Conservation (phyloP, 2,329 filamentous ascomycete species). For the Xylariaceae sp. region DNA sequence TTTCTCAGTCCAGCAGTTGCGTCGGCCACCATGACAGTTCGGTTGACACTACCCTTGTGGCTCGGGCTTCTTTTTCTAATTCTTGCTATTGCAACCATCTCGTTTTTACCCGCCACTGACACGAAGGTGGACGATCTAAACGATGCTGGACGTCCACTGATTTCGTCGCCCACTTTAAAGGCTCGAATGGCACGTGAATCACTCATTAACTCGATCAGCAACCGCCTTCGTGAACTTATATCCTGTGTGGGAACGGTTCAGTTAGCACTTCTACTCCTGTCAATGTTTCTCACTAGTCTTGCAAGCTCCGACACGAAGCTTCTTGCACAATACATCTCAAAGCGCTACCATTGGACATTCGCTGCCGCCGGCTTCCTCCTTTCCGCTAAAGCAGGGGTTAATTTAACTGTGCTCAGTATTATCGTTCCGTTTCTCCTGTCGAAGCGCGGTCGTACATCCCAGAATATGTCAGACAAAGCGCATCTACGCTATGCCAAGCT, state of each 20-base stretch:
- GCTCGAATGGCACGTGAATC: conserved; percentile 29
- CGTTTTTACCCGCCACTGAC: conserved; percentile 26
- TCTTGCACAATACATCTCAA: conserved; percentile 50
- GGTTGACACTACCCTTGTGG: conserved; percentile 44
- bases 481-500: conserved; percentile 36
- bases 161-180: conserved; percentile 39
- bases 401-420: conserved; percentile 43
- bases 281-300: conserved; percentile 43
- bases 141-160: conserved; percentile 38
- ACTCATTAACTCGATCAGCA: conserved; percentile 21
- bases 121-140: conserved; percentile 3
- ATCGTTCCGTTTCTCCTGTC: conserved; percentile 40
- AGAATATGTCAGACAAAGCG: conserved; percentile 27
- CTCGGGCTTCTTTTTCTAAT: conserved; percentile 38
- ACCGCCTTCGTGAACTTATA: conserved; percentile 31
- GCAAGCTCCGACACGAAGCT: conserved; percentile 52
- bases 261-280: conserved; percentile 42
- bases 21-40: conserved; percentile 43
- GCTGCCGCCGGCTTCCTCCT: conserved; percentile 47
- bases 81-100: conserved; percentile 33
- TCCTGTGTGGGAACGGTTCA: conserved; percentile 40
- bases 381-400: conserved; percentile 47
- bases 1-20: conserved; percentile 46
- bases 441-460: conserved; percentile 18
- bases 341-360: conserved; percentile 46